Percentiles rank a stretch among this genome's conserved stretches.
Evolutionary conservation across 73 alveolate genomes (phyloP).

Genomic region (Stentor coeruleus): DNA sequence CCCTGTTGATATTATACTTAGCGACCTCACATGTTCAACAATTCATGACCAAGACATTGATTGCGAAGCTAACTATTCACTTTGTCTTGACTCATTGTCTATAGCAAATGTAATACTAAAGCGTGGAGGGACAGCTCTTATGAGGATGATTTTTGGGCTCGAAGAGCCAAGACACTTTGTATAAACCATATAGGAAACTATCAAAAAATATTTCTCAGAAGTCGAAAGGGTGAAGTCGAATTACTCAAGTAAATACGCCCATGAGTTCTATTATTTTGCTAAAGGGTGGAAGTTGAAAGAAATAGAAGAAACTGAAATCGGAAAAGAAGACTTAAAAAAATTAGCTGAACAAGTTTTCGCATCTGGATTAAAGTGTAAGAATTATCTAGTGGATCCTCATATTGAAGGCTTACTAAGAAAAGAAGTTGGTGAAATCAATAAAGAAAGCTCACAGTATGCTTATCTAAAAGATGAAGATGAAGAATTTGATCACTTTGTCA

Average conservation of each 20-base stretch:
- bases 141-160: conserved; percentile 71
- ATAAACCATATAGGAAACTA: background rate
- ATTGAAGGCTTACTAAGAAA: background rate
- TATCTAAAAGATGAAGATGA: background rate
- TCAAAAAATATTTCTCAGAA: conserved; percentile 38
- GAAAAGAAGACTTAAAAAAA: background rate
- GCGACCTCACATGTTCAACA: conserved; percentile 79
- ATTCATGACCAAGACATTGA: conserved; percentile 70
- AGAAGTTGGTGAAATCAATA: background rate
- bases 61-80: conserved; percentile 45
- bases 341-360: background rate
- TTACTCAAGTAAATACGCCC: conserved; percentile 62
- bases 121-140: conserved; percentile 65
- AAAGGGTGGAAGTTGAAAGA: conserved; percentile 41
- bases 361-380: background rate
- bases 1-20: conserved; percentile 55
- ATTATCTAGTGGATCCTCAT: background rate
- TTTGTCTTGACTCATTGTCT: conserved; percentile 47
- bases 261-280: conserved; percentile 65
- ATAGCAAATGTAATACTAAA: conserved; percentile 46
- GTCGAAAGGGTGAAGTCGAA: conserved; percentile 69
- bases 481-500: too few species aligned
- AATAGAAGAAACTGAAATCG: background rate
- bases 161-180: conserved; percentile 47
- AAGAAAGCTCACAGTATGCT: background rate